Percentiles rank a stretch among this genome's conserved stretches.
Conservation (phyloP, 768 basidiomycete genomes). For the Termitomyces sp. region DNA sequence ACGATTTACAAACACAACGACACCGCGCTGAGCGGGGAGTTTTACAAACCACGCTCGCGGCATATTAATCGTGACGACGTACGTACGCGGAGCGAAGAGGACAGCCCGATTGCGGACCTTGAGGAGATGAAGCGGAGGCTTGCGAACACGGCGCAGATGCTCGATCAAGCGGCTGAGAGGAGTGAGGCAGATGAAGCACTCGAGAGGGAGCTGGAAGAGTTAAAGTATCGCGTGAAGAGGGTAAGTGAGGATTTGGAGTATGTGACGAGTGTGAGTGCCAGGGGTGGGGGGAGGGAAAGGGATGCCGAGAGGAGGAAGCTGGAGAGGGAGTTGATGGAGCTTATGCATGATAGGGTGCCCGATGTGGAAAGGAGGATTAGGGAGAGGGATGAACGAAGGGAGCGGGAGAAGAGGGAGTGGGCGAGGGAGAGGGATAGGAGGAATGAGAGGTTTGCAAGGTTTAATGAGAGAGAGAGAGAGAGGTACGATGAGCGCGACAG, state of each 20-base stretch:
- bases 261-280: slow-evolving; percentile 46
- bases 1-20: slow-evolving; percentile 87
- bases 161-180: slow-evolving; percentile 69
- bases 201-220: slow-evolving; percentile 84
- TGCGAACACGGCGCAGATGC: slow-evolving; percentile 70
- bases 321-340: slow-evolving; percentile 78
- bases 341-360: slow-evolving; percentile 90
- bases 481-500: slow-evolving; percentile 14
- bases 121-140: slow-evolving; percentile 85
- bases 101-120: slow-evolving; percentile 60
- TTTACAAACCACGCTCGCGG: slow-evolving; percentile 77
- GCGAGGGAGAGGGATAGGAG: slow-evolving; percentile 73
- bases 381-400: slow-evolving; percentile 68
- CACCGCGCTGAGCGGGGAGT: slow-evolving; percentile 41
- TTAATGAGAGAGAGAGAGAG: slow-evolving; percentile 36
- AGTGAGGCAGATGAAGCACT: slow-evolving; percentile 84
- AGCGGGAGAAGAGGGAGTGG: slow-evolving; percentile 77
- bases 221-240: slow-evolving; percentile 79
- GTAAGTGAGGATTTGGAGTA: slow-evolving; percentile 92
- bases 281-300: slow-evolving; percentile 61
- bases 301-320: slow-evolving; percentile 84
- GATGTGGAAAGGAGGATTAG: slow-evolving; percentile 85
- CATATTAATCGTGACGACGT: slow-evolving; percentile 85
- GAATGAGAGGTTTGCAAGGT: slow-evolving; percentile 77
- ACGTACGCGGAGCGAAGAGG: slow-evolving; percentile 66